Percentiles rank a stretch among this genome's conserved stretches.
These are phyloP conservation scores for Mallotus nudiflorus DNA, from an alignment of 345 rosid species.

Conservation along the genomic window DNA sequence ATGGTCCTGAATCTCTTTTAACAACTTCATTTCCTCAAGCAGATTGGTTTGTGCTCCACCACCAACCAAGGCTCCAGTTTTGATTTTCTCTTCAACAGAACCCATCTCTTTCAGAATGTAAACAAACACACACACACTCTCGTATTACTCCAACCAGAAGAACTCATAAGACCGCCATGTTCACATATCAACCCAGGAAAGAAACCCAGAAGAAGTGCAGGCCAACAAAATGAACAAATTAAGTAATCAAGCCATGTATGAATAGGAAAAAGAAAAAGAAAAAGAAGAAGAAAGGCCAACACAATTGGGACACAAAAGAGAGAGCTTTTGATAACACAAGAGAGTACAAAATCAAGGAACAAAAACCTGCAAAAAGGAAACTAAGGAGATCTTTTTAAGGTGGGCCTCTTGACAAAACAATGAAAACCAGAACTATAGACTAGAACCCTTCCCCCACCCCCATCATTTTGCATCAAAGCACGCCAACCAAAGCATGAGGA, in stretches of 20 bases:
- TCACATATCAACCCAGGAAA: slow-evolving; percentile 17
- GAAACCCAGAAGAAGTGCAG: slow-evolving; percentile 3
- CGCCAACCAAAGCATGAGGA: slow-evolving; percentile 47
- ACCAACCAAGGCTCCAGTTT: slow-evolving; percentile 39
- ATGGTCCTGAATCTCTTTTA: slow-evolving; percentile 84
- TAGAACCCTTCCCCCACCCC: slow-evolving; percentile 15
- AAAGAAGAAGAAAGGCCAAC: slow-evolving; percentile 23
- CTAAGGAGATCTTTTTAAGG: slow-evolving; percentile 33
- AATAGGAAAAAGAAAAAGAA: slow-evolving; percentile 8
- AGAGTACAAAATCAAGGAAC: slow-evolving; percentile 59
- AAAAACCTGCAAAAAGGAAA: slow-evolving; percentile 48
- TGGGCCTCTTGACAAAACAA: slow-evolving; percentile 39
- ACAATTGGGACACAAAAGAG: slow-evolving; percentile 26
- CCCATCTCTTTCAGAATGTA: slow-evolving; percentile 34
- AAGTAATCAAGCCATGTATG: slow-evolving; percentile 29
- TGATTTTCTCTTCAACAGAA: slow-evolving; percentile 69
- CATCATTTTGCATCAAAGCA: slow-evolving; percentile 55
- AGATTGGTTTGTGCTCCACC: slow-evolving; percentile 46
- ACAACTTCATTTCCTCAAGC: slow-evolving; percentile 87
- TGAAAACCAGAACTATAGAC: slow-evolving; percentile 2
- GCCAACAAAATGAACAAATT: neutral
- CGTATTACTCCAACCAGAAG: slow-evolving; percentile 17
- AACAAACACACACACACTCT: neutral
- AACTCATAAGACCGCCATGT: slow-evolving; percentile 18
- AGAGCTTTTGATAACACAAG: neutral